These are phyloP conservation scores for Aureobasidium lini DNA, from an alignment of 2,329 filamentous ascomycete genomes.

Conservation along the genomic window DNA sequence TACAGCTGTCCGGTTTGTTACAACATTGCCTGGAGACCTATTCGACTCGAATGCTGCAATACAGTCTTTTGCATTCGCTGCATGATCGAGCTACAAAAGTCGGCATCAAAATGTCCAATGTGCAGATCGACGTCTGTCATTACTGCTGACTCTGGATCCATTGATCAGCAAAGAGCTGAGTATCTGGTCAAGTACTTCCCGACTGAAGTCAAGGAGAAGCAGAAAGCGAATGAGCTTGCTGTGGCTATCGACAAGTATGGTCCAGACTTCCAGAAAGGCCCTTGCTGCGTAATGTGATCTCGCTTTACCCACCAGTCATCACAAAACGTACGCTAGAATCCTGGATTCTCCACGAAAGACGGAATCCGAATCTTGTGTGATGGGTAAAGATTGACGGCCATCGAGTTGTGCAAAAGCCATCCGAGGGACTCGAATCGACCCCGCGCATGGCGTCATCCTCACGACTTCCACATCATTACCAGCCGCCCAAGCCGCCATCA, in stretches of 20 bases:
- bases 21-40: conserved; percentile 69
- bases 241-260: conserved; percentile 47
- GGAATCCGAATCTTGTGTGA: too few species aligned
- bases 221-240: conserved; percentile 64
- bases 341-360: too few species aligned
- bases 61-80: conserved; percentile 82
- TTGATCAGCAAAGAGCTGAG: conserved; percentile 60
- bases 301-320: background rate
- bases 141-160: conserved; percentile 59
- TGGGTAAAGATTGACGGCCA: background rate
- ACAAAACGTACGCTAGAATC: too few species aligned
- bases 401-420: background rate
- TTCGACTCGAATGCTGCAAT: conserved; percentile 61
- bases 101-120: conserved; percentile 63
- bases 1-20: conserved; percentile 77
- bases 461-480: background rate
- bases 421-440: background rate
- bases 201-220: conserved; percentile 56
- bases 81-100: conserved; percentile 69
- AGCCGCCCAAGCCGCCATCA: too few species aligned
- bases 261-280: conserved; percentile 27
- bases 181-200: conserved; percentile 73
- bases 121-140: conserved; percentile 67
- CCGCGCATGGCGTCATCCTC: conserved; percentile 11
- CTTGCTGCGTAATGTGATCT: conserved; percentile 26